Evolutionary conservation across 2,329 filamentous ascomycete genomes (phyloP).

Genomic region (Pseudonectria foliicola): DNA sequence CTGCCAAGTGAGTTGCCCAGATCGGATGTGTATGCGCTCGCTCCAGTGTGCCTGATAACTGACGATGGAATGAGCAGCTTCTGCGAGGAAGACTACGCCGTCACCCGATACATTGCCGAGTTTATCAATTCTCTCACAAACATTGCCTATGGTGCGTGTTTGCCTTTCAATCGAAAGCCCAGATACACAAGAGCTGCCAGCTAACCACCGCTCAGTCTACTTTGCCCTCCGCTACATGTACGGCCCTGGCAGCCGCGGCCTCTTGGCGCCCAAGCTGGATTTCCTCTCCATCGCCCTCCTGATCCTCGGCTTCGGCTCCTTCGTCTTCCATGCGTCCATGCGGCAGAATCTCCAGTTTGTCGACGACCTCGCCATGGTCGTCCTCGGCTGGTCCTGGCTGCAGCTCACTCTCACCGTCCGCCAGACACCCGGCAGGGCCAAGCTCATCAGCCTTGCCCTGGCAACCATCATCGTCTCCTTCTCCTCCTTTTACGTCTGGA

Average conservation of each 20-base stretch:
- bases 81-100: slow-evolving; percentile 42
- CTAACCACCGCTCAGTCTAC: slow-evolving; percentile 27
- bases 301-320: slow-evolving; percentile 35
- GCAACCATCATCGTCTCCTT: slow-evolving; percentile 34
- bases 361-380: slow-evolving; percentile 54
- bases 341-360: slow-evolving; percentile 37
- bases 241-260: slow-evolving; percentile 21
- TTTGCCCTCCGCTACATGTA: slow-evolving; percentile 33
- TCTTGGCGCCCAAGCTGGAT: slow-evolving; percentile 28
- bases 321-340: slow-evolving; percentile 38
- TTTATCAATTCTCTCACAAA: slow-evolving; percentile 39
- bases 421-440: slow-evolving; percentile 28
- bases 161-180: slow-evolving; percentile 31
- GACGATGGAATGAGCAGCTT: slow-evolving; percentile 20
- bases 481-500: slow-evolving; percentile 35
- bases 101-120: slow-evolving; percentile 36
- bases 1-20: slow-evolving; percentile 28
- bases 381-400: slow-evolving; percentile 44
- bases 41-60: slow-evolving; percentile 8
- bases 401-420: slow-evolving; percentile 41
- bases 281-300: slow-evolving; percentile 35
- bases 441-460: slow-evolving; percentile 29
- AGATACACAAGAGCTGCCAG: slow-evolving; percentile 4
- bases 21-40: too few relatives aligned
- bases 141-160: slow-evolving; percentile 34